Base-by-base conservation (phyloP, 768 basidiomycete species). In the Amanita phalloides region DNA sequence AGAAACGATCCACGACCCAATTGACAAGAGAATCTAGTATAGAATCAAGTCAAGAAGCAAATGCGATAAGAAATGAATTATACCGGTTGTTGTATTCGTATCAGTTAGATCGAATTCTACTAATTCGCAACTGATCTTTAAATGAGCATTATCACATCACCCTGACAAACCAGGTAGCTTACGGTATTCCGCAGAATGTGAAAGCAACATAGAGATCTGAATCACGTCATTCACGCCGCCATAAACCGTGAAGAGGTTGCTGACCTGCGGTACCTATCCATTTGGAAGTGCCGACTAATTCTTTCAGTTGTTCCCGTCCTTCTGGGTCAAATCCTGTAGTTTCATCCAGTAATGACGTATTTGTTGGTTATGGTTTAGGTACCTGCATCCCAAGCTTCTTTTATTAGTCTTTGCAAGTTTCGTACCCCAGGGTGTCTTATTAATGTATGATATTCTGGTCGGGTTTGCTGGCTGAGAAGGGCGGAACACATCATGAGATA, bases 261-360 rank as follows among this genome's bases (percentile, higher is more conserved):
- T 55, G 57, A 86, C 89, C 89, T 62, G 77, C 76, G 8, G 90
- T 86, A 14, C 92, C 92, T 43, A 95, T 83, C 82, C 81, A 88
- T 62, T 86, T 88, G 6, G 60, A 70, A 2, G 82, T 85, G 1
- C 74, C 80, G 55, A 66, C 73, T 8, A 78, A 60, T n/a, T 63
- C 71, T 23, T 76, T 72, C 7, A 92, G 68, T 38, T 90, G 67
- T 47, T 66, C 51, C 11, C 78, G 78, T 2, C 93, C 92, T 53
- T 84, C 75, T 20, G 61, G 60, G 61, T 96, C 92, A 58, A 79
- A 93, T 0, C 90, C 92, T 74, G 42, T 0, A 33, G 30, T 13
- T 20, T 5, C 26, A 28, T 51, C 47, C 41, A 45, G 49, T 32
- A 39, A 3, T 21, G 14, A 10, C 25, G 11, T 35, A 36, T 14